Evolutionary conservation across 148 eudicot genomes (phyloP), one percentile per base, ranked within the genome.

Genomic region (Vaccinium myrtillus): DNA sequence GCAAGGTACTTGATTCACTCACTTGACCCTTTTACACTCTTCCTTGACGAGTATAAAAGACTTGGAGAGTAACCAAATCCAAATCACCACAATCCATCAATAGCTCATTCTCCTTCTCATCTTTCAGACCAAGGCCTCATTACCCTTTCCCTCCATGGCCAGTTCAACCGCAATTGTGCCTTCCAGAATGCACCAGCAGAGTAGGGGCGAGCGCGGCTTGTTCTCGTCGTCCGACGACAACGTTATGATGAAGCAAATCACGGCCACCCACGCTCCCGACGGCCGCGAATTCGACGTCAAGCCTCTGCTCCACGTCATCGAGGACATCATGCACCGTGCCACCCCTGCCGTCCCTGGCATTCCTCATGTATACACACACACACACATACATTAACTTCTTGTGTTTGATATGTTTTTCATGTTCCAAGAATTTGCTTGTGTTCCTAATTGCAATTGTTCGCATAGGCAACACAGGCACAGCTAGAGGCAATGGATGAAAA

Each of bases 271-370:
- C 49, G 16, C 78, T 10, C 78, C 54, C 6, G 78, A 75, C 25
- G 78, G 78, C 15, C 54, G 25, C 2, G 78, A 43, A 10, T 43
- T 75, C 5, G 30, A 75, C 1, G 78, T 75, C 78, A 75, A 21
- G 50, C 78, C 53, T 9, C 25, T 75, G 51, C 78, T 75, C 25
- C 27, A 19, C 0, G 27, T 75, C 53, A 21, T 75, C 1, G 91
- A 92, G 86, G 93, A 93, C 46, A 87, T 95, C 79, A 86, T 93
- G 59, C 85, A 83, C 5, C 95, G 83, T 65, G 90, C 93, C 81
- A 63, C 84, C 16, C 92, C 95, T 67, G 83, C 61, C 87, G 80
- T 86, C 84, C 88, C 88, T 53, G 90, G 85, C 53, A 84, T 73
- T 75, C 51, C 88, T 13, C 79, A 82, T 89, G 95, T 95, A 88